Conservation (phyloP, 768 basidiomycete species). For the Pleurotus djamor region DNA sequence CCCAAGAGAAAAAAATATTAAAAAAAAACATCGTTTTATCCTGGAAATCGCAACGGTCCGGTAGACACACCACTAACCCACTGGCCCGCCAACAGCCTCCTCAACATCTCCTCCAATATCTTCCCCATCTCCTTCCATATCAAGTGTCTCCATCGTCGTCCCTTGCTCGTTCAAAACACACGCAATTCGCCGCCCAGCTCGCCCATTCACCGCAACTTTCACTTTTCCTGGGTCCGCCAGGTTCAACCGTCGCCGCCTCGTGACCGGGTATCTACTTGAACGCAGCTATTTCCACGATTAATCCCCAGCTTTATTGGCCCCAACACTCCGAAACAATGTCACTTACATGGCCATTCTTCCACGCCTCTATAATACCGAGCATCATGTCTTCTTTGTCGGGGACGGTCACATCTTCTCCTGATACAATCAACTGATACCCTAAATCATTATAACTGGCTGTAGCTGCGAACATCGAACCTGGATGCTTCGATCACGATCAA, state of each 20-base stretch:
- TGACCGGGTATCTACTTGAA: constrained; percentile 48
- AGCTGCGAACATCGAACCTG: constrained; percentile 59
- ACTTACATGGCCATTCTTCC: constrained; percentile 66
- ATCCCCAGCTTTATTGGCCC: neutral
- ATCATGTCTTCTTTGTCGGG: constrained; percentile 67
- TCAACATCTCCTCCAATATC: constrained; percentile 38
- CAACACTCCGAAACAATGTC: constrained; percentile 8
- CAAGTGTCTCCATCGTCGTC: constrained; percentile 65
- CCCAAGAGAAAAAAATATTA: too few species aligned
- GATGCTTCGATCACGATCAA: constrained; percentile 32
- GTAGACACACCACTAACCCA: neutral
- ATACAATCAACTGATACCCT: constrained; percentile 52
- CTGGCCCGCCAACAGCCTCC: constrained; percentile 4
- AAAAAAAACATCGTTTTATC: too few species aligned
- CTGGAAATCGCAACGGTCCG: constrained; percentile 6
- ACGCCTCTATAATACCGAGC: constrained; percentile 47
- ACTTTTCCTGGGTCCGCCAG: constrained; percentile 51
- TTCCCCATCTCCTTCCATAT: constrained; percentile 72
- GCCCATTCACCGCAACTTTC: constrained; percentile 71
- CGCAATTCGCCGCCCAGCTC: constrained; percentile 69
- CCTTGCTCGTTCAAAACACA: constrained; percentile 71
- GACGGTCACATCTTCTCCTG: constrained; percentile 48
- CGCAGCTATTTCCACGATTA: constrained; percentile 36
- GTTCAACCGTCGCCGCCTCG: constrained; percentile 52
- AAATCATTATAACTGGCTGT: constrained; percentile 62